phyloP scores from a whole-genome alignment of 371 early-diverging fungal species.

The Homolaphlyctis polyrhiza region DNA sequence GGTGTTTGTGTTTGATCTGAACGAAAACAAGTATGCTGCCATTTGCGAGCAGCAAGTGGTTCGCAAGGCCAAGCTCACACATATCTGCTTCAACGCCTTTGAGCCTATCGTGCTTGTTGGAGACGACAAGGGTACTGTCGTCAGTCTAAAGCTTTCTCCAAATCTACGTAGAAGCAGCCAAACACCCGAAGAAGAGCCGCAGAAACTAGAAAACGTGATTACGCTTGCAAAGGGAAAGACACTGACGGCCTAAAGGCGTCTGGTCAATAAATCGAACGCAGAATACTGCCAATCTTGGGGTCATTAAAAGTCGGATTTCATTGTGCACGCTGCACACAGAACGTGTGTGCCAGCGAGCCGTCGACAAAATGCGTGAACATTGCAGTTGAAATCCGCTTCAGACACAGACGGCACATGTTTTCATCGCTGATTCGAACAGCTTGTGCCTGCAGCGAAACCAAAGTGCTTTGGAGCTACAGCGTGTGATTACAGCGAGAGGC shows the following conservation, averaged over 20 bases:
- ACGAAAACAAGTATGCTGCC: conserved; percentile 51
- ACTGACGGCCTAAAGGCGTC: neutral
- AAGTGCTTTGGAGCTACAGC: conserved; percentile 64
- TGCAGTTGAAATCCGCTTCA: conserved; percentile 73
- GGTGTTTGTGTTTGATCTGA: conserved; percentile 50
- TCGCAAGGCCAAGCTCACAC: conserved; percentile 50
- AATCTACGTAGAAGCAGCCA: conserved; percentile 32
- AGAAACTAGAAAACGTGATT: conserved; percentile 21
- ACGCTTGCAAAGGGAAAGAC: conserved; percentile 7
- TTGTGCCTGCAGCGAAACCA: conserved; percentile 57
- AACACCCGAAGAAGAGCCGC: conserved; percentile 16
- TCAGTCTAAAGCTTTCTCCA: conserved; percentile 45
- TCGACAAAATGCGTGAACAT: conserved; percentile 75
- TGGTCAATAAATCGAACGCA: too few relatives aligned
- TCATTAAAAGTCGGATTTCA: too few relatives aligned
- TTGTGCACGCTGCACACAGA: conserved; percentile 34
- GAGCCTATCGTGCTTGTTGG: conserved; percentile 53
- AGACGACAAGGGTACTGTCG: conserved; percentile 46
- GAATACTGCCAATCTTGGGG: too few relatives aligned
- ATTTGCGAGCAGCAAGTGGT: conserved; percentile 55
- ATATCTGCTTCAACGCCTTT: conserved; percentile 48
- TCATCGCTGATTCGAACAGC: conserved; percentile 71
- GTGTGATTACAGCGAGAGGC: too few relatives aligned
- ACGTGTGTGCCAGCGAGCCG: conserved; percentile 71
- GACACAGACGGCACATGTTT: conserved; percentile 74